phyloP scores from a whole-genome alignment of 768 basidiomycete species.

The Tylopilus plumbeoviolaceoides region DNA sequence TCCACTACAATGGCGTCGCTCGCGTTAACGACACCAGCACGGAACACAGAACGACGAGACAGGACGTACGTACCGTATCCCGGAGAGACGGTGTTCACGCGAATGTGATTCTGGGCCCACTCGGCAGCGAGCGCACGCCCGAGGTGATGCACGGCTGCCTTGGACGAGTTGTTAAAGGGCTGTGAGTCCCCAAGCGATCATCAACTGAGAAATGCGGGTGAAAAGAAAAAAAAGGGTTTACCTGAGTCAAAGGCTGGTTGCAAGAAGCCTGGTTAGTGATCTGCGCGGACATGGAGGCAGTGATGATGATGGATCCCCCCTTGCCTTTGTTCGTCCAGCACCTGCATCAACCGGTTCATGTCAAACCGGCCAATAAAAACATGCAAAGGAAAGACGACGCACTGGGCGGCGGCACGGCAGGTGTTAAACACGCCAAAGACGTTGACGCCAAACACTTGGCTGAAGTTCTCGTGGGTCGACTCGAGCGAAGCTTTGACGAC shows the following conservation, averaged over 20 bases:
- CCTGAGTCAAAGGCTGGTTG: conserved; percentile 51
- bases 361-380: not conserved
- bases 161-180: conserved; percentile 61
- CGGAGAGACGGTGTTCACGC: conserved; percentile 60
- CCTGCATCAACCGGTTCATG: conserved; percentile 21
- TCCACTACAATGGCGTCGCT: conserved; percentile 34
- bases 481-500: conserved; percentile 61
- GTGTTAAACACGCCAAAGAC: conserved; percentile 67
- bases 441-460: conserved; percentile 52
- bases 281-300: conserved; percentile 62
- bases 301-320: conserved; percentile 58
- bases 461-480: conserved; percentile 51
- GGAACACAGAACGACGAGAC: no score
- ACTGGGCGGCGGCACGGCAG: conserved; percentile 58
- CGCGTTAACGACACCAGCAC: no score
- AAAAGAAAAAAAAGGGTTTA: conserved; percentile 4
- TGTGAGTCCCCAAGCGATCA: not conserved
- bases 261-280: conserved; percentile 52
- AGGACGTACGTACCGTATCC: conserved; percentile 47
- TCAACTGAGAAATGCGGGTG: not conserved
- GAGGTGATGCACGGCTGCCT: conserved; percentile 64
- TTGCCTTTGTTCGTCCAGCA: conserved; percentile 37
- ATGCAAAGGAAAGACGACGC: conserved; percentile 4
- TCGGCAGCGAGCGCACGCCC: conserved; percentile 61
- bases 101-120: conserved; percentile 49